Conservation (phyloP, 2,329 filamentous ascomycete species). For the Rasamsonia emersonii region DNA sequence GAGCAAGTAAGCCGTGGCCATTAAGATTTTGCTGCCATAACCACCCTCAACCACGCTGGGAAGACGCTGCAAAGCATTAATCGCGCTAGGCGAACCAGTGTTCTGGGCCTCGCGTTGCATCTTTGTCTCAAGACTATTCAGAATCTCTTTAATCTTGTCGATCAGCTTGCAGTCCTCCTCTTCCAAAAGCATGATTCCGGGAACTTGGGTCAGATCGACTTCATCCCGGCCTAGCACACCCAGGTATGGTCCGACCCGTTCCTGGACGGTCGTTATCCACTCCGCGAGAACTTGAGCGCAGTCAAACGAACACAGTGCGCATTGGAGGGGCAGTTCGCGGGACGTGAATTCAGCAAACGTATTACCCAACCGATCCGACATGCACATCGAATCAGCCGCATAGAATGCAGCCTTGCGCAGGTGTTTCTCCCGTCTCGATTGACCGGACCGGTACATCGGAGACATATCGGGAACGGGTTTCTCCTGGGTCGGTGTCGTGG, state of each 20-base stretch:
- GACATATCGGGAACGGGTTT: conserved; percentile 21
- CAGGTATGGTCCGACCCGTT: conserved; percentile 81
- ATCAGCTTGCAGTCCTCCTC: conserved; percentile 84
- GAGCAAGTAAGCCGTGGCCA: conserved; percentile 77
- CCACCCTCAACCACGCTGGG: conserved; percentile 58
- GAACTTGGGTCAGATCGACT: conserved; percentile 69
- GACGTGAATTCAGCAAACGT: conserved; percentile 78
- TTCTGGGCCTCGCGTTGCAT: conserved; percentile 55
- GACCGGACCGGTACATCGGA: conserved; percentile 24
- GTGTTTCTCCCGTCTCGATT: conserved; percentile 71
- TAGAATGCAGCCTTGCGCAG: conserved; percentile 92
- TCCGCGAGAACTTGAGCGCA: conserved; percentile 90
- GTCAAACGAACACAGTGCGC: conserved; percentile 85
- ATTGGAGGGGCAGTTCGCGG: conserved; percentile 79
- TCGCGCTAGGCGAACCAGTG: conserved; percentile 44
- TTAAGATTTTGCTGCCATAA: conserved; percentile 75
- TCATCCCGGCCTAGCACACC: conserved; percentile 78
- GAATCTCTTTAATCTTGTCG: conserved; percentile 70
- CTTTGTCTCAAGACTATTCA: conserved; percentile 69
- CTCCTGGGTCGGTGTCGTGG: conserved; percentile 27
- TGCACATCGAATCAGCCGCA: conserved; percentile 80
- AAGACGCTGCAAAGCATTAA: conserved; percentile 44
- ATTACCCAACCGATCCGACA: conserved; percentile 77
- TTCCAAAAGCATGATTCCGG: conserved; percentile 81
- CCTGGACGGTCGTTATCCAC: conserved; percentile 88